phyloP scores from a whole-genome alignment of 2,329 filamentous ascomycete species.

The Colletotrichum sp. region DNA sequence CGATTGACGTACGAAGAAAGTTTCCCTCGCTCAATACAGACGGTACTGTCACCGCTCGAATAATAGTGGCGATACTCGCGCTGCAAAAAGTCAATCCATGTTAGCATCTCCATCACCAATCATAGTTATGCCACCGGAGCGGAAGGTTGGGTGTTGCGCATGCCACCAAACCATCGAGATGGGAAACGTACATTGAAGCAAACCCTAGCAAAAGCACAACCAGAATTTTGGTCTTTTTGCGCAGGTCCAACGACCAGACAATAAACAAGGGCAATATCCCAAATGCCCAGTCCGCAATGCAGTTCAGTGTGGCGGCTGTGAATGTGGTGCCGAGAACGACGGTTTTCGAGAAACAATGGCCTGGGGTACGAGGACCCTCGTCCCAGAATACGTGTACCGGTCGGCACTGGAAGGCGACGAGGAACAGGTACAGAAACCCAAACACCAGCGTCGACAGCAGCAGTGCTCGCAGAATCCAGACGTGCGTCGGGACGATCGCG shows the following conservation, averaged over 20 bases:
- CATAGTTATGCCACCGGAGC: neutral
- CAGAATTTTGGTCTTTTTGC: conserved; percentile 37
- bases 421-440: conserved; percentile 41
- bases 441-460: conserved; percentile 37
- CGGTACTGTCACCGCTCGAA: conserved; percentile 46
- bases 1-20: conserved; percentile 37
- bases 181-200: conserved; percentile 30
- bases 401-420: conserved; percentile 42
- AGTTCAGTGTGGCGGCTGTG: conserved; percentile 40
- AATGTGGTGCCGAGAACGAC: conserved; percentile 34
- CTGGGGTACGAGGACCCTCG: conserved; percentile 25
- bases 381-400: conserved; percentile 43
- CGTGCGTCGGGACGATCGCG: conserved; percentile 34
- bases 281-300: conserved; percentile 41
- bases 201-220: conserved; percentile 33
- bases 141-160: neutral
- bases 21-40: conserved; percentile 38
- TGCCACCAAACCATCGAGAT: neutral
- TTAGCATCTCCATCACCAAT: neutral
- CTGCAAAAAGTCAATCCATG: neutral
- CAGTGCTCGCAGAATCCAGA: conserved; percentile 39
- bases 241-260: conserved; percentile 46
- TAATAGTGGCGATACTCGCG: conserved; percentile 40
- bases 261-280: conserved; percentile 41
- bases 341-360: conserved; percentile 30